Conservation (phyloP, 805 yeast species). For the Kuraishia molischiana region DNA sequence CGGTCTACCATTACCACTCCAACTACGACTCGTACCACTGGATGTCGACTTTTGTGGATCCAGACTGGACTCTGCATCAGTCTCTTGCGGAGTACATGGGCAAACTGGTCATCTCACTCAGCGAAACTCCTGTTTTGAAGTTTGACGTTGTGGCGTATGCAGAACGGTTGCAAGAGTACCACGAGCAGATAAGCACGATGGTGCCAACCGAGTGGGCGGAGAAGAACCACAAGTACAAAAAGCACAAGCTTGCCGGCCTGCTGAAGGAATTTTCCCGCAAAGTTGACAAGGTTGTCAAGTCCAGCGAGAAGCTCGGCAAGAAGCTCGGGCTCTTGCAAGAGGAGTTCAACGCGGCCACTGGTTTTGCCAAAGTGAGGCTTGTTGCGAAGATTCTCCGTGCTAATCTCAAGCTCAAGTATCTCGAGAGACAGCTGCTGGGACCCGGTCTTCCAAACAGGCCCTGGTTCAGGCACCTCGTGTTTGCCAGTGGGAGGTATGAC, state of each 20-base stretch:
- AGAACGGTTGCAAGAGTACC: slow-evolving; percentile 23
- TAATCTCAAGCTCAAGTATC: slow-evolving; percentile 28
- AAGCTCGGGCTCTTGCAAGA: neutral
- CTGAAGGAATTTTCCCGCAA: neutral
- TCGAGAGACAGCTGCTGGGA: slow-evolving; percentile 36
- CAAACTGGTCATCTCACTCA: slow-evolving; percentile 32
- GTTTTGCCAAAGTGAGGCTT: slow-evolving; percentile 11
- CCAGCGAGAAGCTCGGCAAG: neutral
- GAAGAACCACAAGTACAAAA: neutral
- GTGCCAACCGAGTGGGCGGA: slow-evolving; percentile 29
- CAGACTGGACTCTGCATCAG: slow-evolving; percentile 50
- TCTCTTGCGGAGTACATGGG: slow-evolving; percentile 46
- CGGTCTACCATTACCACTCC: slow-evolving; percentile 70
- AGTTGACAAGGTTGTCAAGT: neutral
- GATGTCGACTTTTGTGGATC: slow-evolving; percentile 58
- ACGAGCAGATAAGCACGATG: slow-evolving; percentile 21
- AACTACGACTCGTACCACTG: slow-evolving; percentile 64
- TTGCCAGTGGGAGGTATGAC: slow-evolving; percentile 48
- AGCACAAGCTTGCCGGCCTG: neutral
- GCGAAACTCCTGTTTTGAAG: slow-evolving; percentile 37
- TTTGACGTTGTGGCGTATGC: slow-evolving; percentile 33
- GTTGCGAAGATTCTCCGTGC: slow-evolving; percentile 14
- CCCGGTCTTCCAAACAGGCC: slow-evolving; percentile 39
- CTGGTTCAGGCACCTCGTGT: slow-evolving; percentile 52
- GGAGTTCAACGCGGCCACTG: neutral